Evolutionary conservation across 306 rosid species (phyloP).

Genomic region (Boehmeria nivea): DNA sequence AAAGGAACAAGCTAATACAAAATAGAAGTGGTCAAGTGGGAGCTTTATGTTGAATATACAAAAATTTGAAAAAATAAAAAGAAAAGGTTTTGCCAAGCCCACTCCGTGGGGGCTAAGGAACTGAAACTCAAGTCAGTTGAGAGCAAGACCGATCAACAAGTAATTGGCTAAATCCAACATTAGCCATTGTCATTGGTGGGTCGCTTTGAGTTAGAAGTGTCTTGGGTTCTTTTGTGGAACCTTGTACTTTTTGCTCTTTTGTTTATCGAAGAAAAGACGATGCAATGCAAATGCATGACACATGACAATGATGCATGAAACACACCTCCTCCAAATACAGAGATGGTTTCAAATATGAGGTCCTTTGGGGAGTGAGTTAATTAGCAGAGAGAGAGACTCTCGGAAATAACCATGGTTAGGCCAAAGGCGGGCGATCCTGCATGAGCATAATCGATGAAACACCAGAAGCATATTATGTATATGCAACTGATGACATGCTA

Average conservation of each 20-base stretch:
- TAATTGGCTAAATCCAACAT: conserved; percentile 44
- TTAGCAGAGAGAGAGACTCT: conserved; percentile 37
- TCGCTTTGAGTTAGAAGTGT: conserved; percentile 11
- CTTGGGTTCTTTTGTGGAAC: conserved; percentile 50
- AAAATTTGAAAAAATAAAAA: no score
- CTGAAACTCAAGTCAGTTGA: no score
- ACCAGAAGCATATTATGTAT: conserved; percentile 28
- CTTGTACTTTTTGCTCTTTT: conserved; percentile 21
- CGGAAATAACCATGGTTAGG: conserved; percentile 98
- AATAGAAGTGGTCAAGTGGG: no score
- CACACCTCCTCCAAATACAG: conserved; percentile 40
- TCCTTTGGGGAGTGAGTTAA: conserved; percentile 61
- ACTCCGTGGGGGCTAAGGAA: no score
- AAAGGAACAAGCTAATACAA: no score
- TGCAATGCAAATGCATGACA: conserved; percentile 58
- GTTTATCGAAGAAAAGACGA: no score
- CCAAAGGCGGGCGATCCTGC: conserved; percentile 39
- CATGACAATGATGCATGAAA: conserved; percentile 17
- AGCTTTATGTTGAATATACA: no score
- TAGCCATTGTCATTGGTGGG: conserved; percentile 55
- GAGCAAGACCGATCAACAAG: no score
- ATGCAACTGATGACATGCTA: conserved; percentile 24
- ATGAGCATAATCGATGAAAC: conserved; percentile 19
- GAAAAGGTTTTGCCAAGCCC: no score
- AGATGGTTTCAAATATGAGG: conserved; percentile 21